Evolutionary conservation across 441 rosid genomes (phyloP), one percentile per base, ranked within the genome.

Genomic region (Breynia disticha): DNA sequence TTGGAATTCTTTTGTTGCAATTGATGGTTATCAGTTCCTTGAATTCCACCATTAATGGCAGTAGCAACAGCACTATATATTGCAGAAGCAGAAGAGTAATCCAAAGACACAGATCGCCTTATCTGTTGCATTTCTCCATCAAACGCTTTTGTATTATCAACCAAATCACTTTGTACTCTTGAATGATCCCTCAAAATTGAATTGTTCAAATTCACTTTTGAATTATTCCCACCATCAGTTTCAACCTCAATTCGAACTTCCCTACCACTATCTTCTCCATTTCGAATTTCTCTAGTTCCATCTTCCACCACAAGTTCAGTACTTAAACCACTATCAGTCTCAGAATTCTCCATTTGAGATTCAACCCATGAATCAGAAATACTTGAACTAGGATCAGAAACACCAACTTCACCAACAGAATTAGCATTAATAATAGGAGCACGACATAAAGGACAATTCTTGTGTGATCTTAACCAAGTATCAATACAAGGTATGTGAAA

Each of bases 401-500:
- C 55, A 55, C 48, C 46, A 9, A 48, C 28, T 35, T 55, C 46
- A 46, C 55, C 59, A 60, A 41, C 59, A 24, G 17, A 46, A 4
- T 46, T 47, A 28, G 15, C 56, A 3, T 15, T 19, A 6, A 73
- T 60, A 20, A 86, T 42, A 0, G 95, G 81, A 35, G 90, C 85
- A 0, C 97, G 93, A 19, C 95, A 89, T 43, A 83, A 19, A 39
- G 97, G 97, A 48, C 97, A 89, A 44, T 79, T 89, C 61, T 72
- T 82, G 62, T 86, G 97, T 5, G 95, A 77, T 38, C 68, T 72
- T 46, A 89, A 61, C 97, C 97, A 86, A 12, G 88, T 78, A 64
- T 89, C 97, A 5, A 89, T 80, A 53, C 95, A 89, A 16, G 76
- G 63, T 11, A 84, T 18, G 67, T 89, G 97, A 61, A 89, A 89